Evolutionary conservation across 345 rosid species (phyloP), one percentile per base, ranked within the genome.

Genomic region (Aquilaria sinensis): DNA sequence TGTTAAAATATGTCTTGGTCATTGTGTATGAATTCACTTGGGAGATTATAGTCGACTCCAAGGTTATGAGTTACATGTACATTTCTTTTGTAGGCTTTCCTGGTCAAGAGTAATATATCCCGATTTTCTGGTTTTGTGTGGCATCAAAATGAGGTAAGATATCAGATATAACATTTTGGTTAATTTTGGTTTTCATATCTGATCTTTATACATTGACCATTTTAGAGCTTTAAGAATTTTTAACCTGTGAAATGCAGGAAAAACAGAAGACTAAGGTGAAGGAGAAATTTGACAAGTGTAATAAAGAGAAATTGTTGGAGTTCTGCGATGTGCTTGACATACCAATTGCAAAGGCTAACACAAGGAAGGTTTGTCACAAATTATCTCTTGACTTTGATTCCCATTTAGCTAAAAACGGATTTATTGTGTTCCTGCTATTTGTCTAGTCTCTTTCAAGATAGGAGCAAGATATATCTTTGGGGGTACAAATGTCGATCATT

Each of bases 101-200:
- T 88, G 75, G 63, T 93, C 71, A 93, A 85, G 90, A 78, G 82
- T 60, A 82, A 93, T 71, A 78, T 93, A 70, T 78, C 84, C 31
- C 83, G 86, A 54, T 93, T 93, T 72, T 90, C 99, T 75, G 99
- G 99, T 60, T 93, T 79, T 78, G 88, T 78, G 37, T 90, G 96
- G 99, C 92, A 73, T 65, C 92, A 80, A 60, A 78, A 93, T 73
- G 96, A 88, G 97, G 99, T 93, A 73, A 60, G 52, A 37, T 2
- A 48, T 13, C 13, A 45, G 33, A 51, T 50, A 53, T 10, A 41
- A 3, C 8, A 12, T 49, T 49, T 49, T 49, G 13, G 52, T 49
- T 7, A 11, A 49, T 49, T 49, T 12, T 3, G 52, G 52, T 7
- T 46, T 46, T 13, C 31, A 53, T 29, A 29, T 2, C 30, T 53